Evolutionary conservation across 1,284 basidiomycete species (phyloP), one percentile per base, ranked within the genome.

Genomic region (Naganishia cerealis): DNA sequence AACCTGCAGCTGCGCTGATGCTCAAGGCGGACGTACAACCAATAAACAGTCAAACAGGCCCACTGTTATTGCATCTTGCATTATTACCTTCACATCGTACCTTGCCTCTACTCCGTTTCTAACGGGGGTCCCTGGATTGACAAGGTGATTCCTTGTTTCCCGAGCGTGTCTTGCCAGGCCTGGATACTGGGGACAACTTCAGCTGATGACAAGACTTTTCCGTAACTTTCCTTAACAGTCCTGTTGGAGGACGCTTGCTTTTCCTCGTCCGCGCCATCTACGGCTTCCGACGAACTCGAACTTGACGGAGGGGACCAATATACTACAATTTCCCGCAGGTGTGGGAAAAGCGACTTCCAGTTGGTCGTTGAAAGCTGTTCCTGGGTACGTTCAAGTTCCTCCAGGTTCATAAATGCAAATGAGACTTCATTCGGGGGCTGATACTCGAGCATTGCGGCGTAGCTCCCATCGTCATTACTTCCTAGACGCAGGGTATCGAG

Each of bases 381-480:
- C 29, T 54, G 50, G 4, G 61, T 63, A 15, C 10, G 36, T 9
- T 40, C 12, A 5, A 63, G 50, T 9, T 63, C 50, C 36, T 39
- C 16, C 50, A 10, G 39, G 50, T 63, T 54, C 38, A 36, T 63
- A 38, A 63, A 63, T 3, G 50, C 15, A 26, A 63, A 63, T 7
- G 61, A 63, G 15, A 29, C 16, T 7, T 63, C 61, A 24, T 63
- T 40, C 15, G 54, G 42, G 10, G 61, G 61, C 48, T 63, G 61
- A 42, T 63, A 63, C 39, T 63, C 61, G 24, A 53, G 33, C 50
- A 29, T 63, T 16, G 61, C 39, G 18, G 61, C 38, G 39, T 63
- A 63, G 26, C 38, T 54, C 16, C 61, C 53, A 29, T 63, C 13
- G 39, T 54, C 38, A 5, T 10, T 29, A 40, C 61, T 63, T 16